phyloP scores from a whole-genome alignment of 352 stramenopile species.

The Globisporangium yorkense region DNA sequence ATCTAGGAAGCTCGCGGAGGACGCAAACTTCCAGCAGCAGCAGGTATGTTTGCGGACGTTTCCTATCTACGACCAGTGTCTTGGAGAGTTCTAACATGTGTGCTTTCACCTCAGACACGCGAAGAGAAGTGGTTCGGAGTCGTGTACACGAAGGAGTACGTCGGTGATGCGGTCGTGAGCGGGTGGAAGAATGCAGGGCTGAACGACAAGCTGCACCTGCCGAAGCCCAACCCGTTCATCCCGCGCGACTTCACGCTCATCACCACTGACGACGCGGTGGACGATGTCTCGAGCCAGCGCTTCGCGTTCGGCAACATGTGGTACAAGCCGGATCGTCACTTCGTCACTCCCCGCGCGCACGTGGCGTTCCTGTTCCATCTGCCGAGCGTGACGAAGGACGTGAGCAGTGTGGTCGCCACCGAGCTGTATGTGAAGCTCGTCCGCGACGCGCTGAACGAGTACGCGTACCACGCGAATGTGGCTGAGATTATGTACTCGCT shows the following conservation, averaged over 20 bases:
- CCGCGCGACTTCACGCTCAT: constrained; percentile 62
- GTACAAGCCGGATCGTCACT: constrained; percentile 58
- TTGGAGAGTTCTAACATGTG: neutral
- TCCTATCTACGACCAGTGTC: neutral
- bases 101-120: constrained; percentile 15
- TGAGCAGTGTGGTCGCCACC: constrained; percentile 32
- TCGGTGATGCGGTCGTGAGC: constrained; percentile 22
- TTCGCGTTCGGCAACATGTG: constrained; percentile 48
- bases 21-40: constrained; percentile 23
- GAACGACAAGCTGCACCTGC: constrained; percentile 49
- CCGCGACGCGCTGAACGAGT: constrained; percentile 61
- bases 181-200: constrained; percentile 28
- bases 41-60: constrained; percentile 16
- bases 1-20: constrained; percentile 34
- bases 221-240: constrained; percentile 64
- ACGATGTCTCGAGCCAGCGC: constrained; percentile 27
- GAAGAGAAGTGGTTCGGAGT: constrained; percentile 64
- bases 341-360: constrained; percentile 53
- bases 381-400: constrained; percentile 34
- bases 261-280: constrained; percentile 10
- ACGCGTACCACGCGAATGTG: constrained; percentile 69
- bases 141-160: constrained; percentile 43
- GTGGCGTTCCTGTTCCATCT: constrained; percentile 49
- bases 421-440: constrained; percentile 64
- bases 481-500: constrained; percentile 70